phyloP scores from a whole-genome alignment of 1,139 yeast species.

The Hanseniaspora sp. region DNA sequence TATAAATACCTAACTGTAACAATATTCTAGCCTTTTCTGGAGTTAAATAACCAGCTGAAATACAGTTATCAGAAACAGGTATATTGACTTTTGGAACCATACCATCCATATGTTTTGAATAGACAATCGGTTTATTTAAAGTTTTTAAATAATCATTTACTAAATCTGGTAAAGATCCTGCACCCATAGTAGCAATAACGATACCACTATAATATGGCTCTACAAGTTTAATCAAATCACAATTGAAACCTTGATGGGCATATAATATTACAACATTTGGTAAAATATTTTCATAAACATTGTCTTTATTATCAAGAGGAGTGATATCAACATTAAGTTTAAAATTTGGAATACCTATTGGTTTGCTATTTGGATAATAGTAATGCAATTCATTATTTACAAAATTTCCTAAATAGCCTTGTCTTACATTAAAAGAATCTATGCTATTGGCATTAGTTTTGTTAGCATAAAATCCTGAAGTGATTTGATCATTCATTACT shows the following conservation, averaged over 20 bases:
- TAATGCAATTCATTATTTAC: slow-evolving; percentile 56
- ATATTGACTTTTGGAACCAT: slow-evolving; percentile 43
- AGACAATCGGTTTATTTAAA: slow-evolving; percentile 43
- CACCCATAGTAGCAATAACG: slow-evolving; percentile 60
- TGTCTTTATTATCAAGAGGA: neutral
- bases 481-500: slow-evolving; percentile 55
- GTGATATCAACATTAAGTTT: slow-evolving; percentile 27
- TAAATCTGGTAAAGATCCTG: slow-evolving; percentile 48
- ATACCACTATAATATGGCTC: slow-evolving; percentile 41
- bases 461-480: slow-evolving; percentile 59
- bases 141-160: slow-evolving; percentile 35
- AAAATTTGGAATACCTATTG: slow-evolving; percentile 42
- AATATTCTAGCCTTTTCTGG: slow-evolving; percentile 57
- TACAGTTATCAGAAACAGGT: slow-evolving; percentile 31
- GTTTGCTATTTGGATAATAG: slow-evolving; percentile 53
- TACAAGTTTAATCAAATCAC: slow-evolving; percentile 38
- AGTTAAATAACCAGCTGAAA: slow-evolving; percentile 57
- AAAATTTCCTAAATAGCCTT: slow-evolving; percentile 59
- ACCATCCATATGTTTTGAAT: slow-evolving; percentile 58
- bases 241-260: slow-evolving; percentile 51
- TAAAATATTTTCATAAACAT: slow-evolving; percentile 21
- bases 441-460: slow-evolving; percentile 59
- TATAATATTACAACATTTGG: slow-evolving; percentile 42
- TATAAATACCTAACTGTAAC: slow-evolving; percentile 46
- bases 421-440: slow-evolving; percentile 60